phyloP scores from a whole-genome alignment of 441 rosid species.

The Omphalea diandra region DNA sequence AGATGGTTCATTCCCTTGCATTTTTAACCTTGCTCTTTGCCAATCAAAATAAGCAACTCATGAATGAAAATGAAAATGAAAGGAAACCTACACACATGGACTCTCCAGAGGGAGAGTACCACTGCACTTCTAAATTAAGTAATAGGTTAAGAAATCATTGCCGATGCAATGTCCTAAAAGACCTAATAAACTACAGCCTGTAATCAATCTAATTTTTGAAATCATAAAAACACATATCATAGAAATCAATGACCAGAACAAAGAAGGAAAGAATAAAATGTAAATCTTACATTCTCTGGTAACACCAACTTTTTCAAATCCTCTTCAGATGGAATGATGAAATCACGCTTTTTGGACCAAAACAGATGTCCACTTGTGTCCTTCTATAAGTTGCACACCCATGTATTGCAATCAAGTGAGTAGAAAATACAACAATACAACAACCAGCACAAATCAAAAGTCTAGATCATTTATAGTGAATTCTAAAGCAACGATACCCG shows the following conservation, averaged over 20 bases:
- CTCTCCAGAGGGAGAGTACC: too few relatives aligned
- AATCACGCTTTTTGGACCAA: conserved; percentile 70
- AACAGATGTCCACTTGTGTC: conserved; percentile 62
- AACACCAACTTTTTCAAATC: conserved; percentile 73
- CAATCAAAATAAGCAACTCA: too few relatives aligned
- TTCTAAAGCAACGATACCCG: conserved; percentile 44
- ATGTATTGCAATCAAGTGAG: conserved; percentile 26
- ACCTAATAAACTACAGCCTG: neutral
- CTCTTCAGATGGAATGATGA: conserved; percentile 75
- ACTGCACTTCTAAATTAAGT: neutral
- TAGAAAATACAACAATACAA: conserved; percentile 4
- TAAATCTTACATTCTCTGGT: conserved; percentile 80
- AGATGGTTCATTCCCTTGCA: too few relatives aligned
- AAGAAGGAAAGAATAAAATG: conserved; percentile 23
- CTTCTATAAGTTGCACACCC: conserved; percentile 50
- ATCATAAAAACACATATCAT: too few relatives aligned
- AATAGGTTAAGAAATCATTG: neutral
- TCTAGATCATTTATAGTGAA: neutral
- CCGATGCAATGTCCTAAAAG: neutral
- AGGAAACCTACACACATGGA: neutral
- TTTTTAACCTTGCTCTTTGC: too few relatives aligned
- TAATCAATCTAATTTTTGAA: neutral
- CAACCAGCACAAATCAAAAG: conserved; percentile 10
- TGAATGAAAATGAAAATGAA: neutral
- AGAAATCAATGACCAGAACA: too few relatives aligned